Evolutionary conservation across 2,329 filamentous ascomycete species (phyloP), one percentile per base, ranked within the genome.

Genomic region (Pseudodiploospora longispora): DNA sequence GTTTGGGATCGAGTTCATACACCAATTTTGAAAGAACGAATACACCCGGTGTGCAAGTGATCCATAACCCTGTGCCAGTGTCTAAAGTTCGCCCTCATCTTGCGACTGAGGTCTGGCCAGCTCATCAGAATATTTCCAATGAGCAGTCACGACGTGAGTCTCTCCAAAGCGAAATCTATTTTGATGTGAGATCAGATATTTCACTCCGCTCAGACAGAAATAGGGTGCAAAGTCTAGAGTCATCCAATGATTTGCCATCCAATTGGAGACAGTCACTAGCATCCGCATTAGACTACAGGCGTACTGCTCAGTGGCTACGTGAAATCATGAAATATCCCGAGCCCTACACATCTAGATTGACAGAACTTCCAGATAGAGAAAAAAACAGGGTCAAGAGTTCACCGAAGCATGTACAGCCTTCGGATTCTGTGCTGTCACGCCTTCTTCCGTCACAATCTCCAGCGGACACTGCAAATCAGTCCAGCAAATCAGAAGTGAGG

Each of bases 231-330:
- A 38, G 38, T 36, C 9, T 34, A 47, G 34, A 27, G 30, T 30
- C 29, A 35, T 50, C 47, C 28, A 39, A 30, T 28, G 38, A 30
- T 30, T 43, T 19, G 19, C 19, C 36, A 10, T 49, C 55, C 27
- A 39, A 43, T 6, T 52, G 56, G 12, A 57, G 50, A 30, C 56
- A 46, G 6, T 58, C 61, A 10, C 48, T 55, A 6, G 50, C 51
- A 29, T 59, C 61, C 8, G 42, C 62, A 1, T 42, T 65, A 10
- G 56, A 65, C 44, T 63, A 62, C 43, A 57, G 52, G 27, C 56
- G 61, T 28, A 63, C 63, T 8, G 50, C 55, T 6, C 50, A 58
- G 28, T 68, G 63, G 65, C 50, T 66, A 6, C 59, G 55, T 27
- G 55, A 56, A 10, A 45, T 66, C 7, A 41, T 63, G n/a, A 54